A percentile compares a stretch with the other conserved stretches of the same genome.
These are phyloP conservation scores for Pleurotus tuoliensis DNA, from an alignment of 768 basidiomycete species.

Conservation along the genomic window DNA sequence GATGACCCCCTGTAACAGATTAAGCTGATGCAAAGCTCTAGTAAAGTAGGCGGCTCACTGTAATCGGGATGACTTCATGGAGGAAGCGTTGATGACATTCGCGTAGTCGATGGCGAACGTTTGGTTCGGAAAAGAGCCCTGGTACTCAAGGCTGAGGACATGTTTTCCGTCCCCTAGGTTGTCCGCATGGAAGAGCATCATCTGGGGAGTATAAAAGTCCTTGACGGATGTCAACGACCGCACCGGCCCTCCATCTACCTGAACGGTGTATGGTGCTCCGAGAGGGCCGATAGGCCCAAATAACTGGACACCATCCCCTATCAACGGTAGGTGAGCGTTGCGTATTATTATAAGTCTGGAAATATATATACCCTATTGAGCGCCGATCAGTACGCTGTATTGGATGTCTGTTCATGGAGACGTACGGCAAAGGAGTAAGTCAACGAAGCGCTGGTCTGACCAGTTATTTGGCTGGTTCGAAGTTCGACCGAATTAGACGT, in stretches of 20 bases:
- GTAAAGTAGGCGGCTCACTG: not conserved
- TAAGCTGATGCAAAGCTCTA: no score
- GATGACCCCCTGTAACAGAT: no score
- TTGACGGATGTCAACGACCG: constrained; percentile 18
- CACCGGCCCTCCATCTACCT: constrained; percentile 27
- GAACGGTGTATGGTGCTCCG: constrained; percentile 29
- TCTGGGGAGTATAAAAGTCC: constrained; percentile 20
- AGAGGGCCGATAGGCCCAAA: constrained; percentile 38
- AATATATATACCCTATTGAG: constrained; percentile 12
- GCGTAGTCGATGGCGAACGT: constrained; percentile 28
- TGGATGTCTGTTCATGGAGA: not conserved
- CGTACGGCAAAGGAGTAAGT: constrained; percentile 37
- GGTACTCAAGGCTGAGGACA: constrained; percentile 23
- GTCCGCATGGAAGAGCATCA: constrained; percentile 22
- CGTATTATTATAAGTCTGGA: not conserved
- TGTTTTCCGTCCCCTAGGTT: constrained; percentile 18
- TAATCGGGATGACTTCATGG: not conserved
- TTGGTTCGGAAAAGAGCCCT: constrained; percentile 16
- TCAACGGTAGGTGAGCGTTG: constrained; percentile 7
- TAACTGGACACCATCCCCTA: constrained; percentile 42
- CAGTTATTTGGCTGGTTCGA: constrained; percentile 27
- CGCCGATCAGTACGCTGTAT: not conserved
- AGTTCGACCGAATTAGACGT: not conserved
- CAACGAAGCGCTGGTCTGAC: constrained; percentile 23
- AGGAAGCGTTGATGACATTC: constrained; percentile 5